Conservation (phyloP, 2,329 filamentous ascomycete species). For the Phialophora verrucosa region DNA sequence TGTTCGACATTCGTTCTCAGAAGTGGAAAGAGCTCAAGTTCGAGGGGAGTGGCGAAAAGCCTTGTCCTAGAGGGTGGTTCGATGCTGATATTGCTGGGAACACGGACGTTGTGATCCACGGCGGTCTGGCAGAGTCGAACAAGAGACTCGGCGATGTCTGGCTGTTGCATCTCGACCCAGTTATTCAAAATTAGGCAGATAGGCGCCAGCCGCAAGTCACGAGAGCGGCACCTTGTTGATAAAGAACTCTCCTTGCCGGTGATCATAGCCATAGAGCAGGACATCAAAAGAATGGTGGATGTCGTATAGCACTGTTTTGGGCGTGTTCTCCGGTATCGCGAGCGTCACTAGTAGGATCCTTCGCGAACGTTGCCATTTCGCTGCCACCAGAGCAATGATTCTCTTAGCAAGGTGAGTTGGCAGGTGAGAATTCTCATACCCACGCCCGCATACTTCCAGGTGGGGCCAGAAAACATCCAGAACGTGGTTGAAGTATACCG, state of each 20-base stretch:
- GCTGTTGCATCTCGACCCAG: slow-evolving; percentile 45
- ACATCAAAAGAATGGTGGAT: not conserved
- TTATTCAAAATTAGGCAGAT: not conserved
- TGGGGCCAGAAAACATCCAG: slow-evolving; percentile 37
- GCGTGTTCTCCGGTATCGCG: slow-evolving; percentile 4
- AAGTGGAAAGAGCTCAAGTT: slow-evolving; percentile 42
- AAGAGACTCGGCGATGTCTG: slow-evolving; percentile 59
- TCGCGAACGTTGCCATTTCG: slow-evolving; percentile 6
- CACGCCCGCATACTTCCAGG: slow-evolving; percentile 31
- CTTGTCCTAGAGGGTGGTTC: slow-evolving; percentile 60
- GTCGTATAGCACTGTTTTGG: slow-evolving; percentile 14
- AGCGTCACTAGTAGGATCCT: slow-evolving; percentile 5
- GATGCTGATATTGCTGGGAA: slow-evolving; percentile 53
- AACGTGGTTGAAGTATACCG: slow-evolving; percentile 15
- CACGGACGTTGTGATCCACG: slow-evolving; percentile 53
- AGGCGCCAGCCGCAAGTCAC: not conserved
- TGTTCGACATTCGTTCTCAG: slow-evolving; percentile 47
- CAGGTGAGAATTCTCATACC: slow-evolving; percentile 40
- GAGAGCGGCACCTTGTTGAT: slow-evolving; percentile 13
- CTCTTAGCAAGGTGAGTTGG: slow-evolving; percentile 39
- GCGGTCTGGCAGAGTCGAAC: slow-evolving; percentile 60
- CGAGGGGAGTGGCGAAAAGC: slow-evolving; percentile 32
- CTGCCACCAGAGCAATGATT: slow-evolving; percentile 32
- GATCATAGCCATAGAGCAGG: slow-evolving; percentile 9
- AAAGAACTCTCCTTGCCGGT: slow-evolving; percentile 8